Conservation (phyloP, 1,284 basidiomycete genomes). For the Puccinia brachypodii region DNA sequence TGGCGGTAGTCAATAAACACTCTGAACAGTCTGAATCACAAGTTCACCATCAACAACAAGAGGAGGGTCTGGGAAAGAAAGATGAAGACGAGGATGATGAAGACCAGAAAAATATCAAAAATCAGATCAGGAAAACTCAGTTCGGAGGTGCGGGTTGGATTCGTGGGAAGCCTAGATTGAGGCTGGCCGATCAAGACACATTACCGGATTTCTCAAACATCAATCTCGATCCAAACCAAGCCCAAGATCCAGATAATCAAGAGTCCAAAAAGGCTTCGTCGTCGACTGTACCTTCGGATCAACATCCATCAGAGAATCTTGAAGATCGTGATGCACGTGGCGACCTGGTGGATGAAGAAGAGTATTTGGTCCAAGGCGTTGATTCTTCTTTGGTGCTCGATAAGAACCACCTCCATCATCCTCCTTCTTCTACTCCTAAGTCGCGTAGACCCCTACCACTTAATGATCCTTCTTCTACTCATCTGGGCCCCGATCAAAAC, state of each 20-base stretch:
- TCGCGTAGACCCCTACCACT: background rate
- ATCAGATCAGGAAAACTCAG: slow-evolving; percentile 33
- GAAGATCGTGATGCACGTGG: background rate
- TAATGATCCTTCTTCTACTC: background rate
- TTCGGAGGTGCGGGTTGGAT: slow-evolving; percentile 48
- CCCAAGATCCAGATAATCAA: background rate
- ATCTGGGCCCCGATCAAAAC: background rate
- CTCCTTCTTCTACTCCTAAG: background rate
- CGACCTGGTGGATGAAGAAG: too few relatives aligned
- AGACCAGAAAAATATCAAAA: background rate
- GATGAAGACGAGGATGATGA: slow-evolving; percentile 22
- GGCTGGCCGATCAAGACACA: slow-evolving; percentile 23
- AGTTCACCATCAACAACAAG: background rate
- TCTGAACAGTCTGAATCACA: background rate
- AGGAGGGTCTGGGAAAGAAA: background rate
- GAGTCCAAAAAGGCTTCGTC: background rate
- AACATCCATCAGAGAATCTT: background rate
- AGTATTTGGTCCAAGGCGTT: background rate
- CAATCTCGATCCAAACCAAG: background rate
- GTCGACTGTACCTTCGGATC: background rate
- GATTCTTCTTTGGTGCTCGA: slow-evolving; percentile 1
- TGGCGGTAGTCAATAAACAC: background rate
- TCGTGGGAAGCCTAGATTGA: slow-evolving; percentile 42
- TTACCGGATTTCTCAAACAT: slow-evolving; percentile 8
- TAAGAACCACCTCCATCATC: too few relatives aligned